These are phyloP conservation scores for Rheum nobile DNA, from an alignment of 148 eudicot genomes.

Conservation along the genomic window DNA sequence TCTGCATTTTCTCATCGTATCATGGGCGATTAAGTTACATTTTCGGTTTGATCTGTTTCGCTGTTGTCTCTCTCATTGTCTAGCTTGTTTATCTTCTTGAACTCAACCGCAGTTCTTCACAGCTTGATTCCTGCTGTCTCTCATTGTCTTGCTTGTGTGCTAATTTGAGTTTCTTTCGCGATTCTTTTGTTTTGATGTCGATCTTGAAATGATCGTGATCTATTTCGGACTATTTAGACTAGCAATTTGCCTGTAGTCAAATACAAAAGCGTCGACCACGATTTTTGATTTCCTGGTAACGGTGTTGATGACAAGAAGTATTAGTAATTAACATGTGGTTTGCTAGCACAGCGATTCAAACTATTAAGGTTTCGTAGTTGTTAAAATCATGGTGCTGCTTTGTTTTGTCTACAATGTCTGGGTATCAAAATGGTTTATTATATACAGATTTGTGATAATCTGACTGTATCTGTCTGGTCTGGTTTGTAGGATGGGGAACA, in stretches of 20 bases:
- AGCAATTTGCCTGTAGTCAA: not conserved
- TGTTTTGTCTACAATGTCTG: not conserved
- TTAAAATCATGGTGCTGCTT: not conserved
- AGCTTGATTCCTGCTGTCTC: not conserved
- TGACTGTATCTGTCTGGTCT: not conserved
- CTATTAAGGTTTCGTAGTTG: not conserved
- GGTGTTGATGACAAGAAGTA: not conserved
- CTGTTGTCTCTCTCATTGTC: not conserved
- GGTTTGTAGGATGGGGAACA: constrained; percentile 84
- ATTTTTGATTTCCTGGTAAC: not conserved
- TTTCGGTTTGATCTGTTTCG: not conserved
- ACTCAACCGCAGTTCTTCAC: not conserved
- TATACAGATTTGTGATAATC: not conserved
- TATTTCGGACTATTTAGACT: no score
- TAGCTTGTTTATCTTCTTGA: not conserved
- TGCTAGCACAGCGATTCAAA: not conserved
- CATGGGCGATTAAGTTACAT: no score
- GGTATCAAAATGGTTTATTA: not conserved
- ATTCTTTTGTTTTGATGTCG: not conserved
- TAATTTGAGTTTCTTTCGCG: not conserved
- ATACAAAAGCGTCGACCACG: not conserved
- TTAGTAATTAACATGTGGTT: no score
- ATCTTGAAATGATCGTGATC: not conserved
- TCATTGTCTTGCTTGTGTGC: not conserved
- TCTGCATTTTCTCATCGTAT: not conserved